Percentiles rank a stretch among this genome's conserved stretches.
phyloP scores from a whole-genome alignment of 1,139 yeast species.

The Candida pseudoviswanathii region DNA sequence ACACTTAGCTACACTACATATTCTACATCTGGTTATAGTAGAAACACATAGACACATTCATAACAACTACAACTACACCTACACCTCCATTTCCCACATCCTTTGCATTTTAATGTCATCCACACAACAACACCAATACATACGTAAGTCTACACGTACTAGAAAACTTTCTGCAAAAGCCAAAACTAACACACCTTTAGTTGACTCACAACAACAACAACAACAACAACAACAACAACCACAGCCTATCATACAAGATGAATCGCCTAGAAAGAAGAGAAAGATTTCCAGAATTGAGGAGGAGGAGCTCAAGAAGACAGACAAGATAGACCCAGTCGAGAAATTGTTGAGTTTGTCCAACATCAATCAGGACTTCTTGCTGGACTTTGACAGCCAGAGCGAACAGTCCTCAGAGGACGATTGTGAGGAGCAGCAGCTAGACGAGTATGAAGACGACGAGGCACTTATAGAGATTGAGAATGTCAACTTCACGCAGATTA shows the following conservation, averaged over 20 bases:
- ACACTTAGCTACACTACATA: not conserved
- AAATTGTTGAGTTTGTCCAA: conserved; percentile 42
- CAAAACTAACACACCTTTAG: conserved; percentile 12
- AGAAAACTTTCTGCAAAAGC: conserved; percentile 28
- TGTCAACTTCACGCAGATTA: conserved; percentile 40
- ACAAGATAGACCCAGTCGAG: conserved; percentile 48
- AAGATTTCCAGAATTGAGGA: conserved; percentile 17
- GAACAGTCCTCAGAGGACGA: conserved; percentile 8
- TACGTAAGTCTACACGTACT: conserved; percentile 38
- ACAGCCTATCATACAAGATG: conserved; percentile 12
- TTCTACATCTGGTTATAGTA: conserved; percentile 7
- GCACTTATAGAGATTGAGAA: conserved; percentile 21
- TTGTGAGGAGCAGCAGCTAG: conserved; percentile 11
- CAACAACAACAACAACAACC: conserved; percentile 12
- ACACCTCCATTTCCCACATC: not conserved
- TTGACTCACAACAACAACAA: conserved; percentile 1
- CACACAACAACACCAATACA: conserved; percentile 9
- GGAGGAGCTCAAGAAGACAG: conserved; percentile 22
- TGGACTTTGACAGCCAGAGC: conserved; percentile 13
- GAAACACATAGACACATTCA: not conserved
- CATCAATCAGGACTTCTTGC: conserved; percentile 21
- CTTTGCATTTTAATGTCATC: conserved; percentile 18
- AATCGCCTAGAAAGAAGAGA: conserved; percentile 19
- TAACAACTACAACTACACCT: not conserved
- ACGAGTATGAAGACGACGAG: conserved; percentile 15